Evolutionary conservation across 2,329 filamentous ascomycete genomes (phyloP).

Genomic region (Venturia pyrina): DNA sequence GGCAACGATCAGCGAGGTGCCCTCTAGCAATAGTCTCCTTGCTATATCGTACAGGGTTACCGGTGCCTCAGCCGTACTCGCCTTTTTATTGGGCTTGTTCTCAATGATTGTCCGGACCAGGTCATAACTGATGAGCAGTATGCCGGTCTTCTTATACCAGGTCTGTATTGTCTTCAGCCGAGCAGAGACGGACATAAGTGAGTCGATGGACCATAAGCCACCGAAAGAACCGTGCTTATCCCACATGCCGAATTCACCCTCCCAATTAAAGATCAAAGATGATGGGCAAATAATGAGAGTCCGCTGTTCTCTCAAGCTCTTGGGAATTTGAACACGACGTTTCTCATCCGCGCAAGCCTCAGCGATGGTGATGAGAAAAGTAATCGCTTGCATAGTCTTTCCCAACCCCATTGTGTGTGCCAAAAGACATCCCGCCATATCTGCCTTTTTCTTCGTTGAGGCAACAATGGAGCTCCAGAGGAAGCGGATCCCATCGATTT

Average conservation of each 20-base stretch:
- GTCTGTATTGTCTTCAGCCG: constrained; percentile 36
- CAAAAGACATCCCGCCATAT: constrained; percentile 59
- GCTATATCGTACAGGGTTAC: neutral
- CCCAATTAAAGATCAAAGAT: constrained; percentile 70
- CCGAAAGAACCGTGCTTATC: constrained; percentile 39
- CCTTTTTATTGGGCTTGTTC: constrained; percentile 21
- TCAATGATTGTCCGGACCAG: constrained; percentile 47
- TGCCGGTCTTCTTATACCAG: constrained; percentile 59
- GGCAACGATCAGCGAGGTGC: constrained; percentile 64
- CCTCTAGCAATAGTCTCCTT: constrained; percentile 40
- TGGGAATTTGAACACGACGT: constrained; percentile 57
- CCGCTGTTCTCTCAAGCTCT: constrained; percentile 49
- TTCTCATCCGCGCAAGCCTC: constrained; percentile 52
- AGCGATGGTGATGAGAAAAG: constrained; percentile 65
- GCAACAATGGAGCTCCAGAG: constrained; percentile 77
- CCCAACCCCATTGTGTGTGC: constrained; percentile 88
- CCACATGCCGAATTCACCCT: constrained; percentile 67
- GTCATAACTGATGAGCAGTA: constrained; percentile 67
- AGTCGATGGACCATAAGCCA: constrained; percentile 44
- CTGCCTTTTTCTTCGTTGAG: constrained; percentile 27
- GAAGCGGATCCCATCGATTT: constrained; percentile 72
- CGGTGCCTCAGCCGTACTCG: constrained; percentile 16
- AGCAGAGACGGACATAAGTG: constrained; percentile 26
- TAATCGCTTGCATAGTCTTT: constrained; percentile 87
- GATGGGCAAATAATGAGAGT: constrained; percentile 69